Evolutionary conservation across 208 protist species (phyloP), one percentile per base, ranked within the genome.

Genomic region (Trypanosoma cruzi): DNA sequence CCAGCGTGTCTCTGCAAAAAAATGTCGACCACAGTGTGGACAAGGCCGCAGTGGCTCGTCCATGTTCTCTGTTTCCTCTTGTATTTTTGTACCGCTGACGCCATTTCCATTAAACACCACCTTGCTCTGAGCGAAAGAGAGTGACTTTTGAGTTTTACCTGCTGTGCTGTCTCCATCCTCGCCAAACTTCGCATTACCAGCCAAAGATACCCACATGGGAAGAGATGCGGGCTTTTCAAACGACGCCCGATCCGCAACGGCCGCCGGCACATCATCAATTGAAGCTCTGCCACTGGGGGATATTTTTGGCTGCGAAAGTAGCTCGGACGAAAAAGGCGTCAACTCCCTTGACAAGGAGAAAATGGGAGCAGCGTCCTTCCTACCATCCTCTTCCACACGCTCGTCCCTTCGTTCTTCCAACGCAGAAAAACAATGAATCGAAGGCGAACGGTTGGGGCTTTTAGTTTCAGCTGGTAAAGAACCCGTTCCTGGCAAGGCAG

Each of bases 1-100:
- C 40, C 91, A 73, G 0, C 83, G 81, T 26, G 79, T 78, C 2
- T 74, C 37, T 0, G 83, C 82, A 61, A 93, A 95, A 37, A 76
- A 76, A 14, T 73, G 85, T 56, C 90, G 84, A 52, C 85, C 85
- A 62, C 90, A 95, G 67, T 87, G 69, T 8, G 84, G 82, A 63
- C 90, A 95, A 24, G 82, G 79, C 68, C 68, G 75, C n/a, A 92
- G 73, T 58, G 40, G 29, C 34, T 84, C 68, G 18, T 86, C 77
- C 46, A 70, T 34, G 20, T n/a, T 58, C 14, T 54, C 71, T 11
- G 62, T 70, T 40, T 70, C 48, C 63, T 52, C 67, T 52, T 49
- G 74, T n/a, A n/a, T n/a, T 34, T 42, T 56, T 10, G 59, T 48
- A 48, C 36, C 28, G 61, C 37, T 57, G 40, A n/a, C 50, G 26